These are phyloP conservation scores for Penicillium herquei DNA, from an alignment of 495 filamentous ascomycete genomes.

Conservation along the genomic window DNA sequence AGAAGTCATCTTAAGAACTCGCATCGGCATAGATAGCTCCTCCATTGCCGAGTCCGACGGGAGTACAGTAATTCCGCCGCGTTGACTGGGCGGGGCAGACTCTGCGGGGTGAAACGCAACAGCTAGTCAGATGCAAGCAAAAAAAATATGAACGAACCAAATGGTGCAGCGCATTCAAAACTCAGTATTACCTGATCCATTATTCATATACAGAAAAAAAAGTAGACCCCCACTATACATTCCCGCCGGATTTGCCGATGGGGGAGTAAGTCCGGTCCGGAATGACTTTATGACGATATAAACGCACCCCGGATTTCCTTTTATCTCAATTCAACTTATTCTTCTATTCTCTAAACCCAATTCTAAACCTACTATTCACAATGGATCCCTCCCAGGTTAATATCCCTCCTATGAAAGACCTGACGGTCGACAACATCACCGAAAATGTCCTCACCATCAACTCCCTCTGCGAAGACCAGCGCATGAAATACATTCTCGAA, in stretches of 20 bases:
- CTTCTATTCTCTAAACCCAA: background rate
- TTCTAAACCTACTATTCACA: background rate
- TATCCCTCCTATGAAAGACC: conserved; percentile 64
- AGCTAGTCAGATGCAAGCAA: background rate
- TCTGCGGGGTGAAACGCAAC: conserved; percentile 15
- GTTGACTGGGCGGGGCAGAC: conserved; percentile 5
- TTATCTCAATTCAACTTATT: conserved; percentile 1
- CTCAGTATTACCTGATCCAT: background rate
- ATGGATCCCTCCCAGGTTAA: conserved; percentile 55
- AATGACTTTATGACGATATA: background rate
- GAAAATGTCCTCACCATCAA: conserved; percentile 72
- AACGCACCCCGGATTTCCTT: conserved; percentile 6
- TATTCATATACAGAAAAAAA: background rate
- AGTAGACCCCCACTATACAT: background rate
- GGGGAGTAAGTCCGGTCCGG: background rate
- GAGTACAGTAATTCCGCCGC: conserved; percentile 15
- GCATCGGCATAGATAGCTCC: background rate
- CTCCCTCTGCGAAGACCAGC: conserved; percentile 62
- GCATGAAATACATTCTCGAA: conserved; percentile 71
- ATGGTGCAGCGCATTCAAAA: background rate
- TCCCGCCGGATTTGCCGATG: conserved; percentile 11
- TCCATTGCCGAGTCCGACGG: background rate
- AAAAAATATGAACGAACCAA: conserved; percentile 1
- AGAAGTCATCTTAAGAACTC: no score
- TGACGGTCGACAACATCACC: conserved; percentile 83